Percentiles rank a stretch among this genome's conserved stretches.
Evolutionary conservation across 176 grass and related monocot species (phyloP).

Genomic region (Alloteropsis semialata): DNA sequence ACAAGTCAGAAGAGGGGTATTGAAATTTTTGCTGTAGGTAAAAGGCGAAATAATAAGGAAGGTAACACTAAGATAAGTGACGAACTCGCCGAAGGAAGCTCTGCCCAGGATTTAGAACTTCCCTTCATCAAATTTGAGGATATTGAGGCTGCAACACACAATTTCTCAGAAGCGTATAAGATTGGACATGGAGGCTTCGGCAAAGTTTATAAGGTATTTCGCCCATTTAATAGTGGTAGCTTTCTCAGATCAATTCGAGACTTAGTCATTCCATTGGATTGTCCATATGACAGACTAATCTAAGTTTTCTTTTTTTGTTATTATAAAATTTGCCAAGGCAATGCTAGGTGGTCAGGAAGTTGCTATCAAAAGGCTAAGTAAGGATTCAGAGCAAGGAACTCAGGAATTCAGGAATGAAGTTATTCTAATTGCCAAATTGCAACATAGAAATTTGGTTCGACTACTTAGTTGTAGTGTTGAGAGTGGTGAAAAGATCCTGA

Average conservation of each 20-base stretch:
- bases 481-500: conserved; percentile 37
- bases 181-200: conserved; percentile 51
- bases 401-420: conserved; percentile 33
- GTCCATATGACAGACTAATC: neutral
- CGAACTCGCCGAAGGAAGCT: neutral
- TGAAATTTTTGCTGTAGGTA: neutral
- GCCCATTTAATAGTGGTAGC: neutral
- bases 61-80: neutral
- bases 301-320: neutral
- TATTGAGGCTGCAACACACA: neutral
- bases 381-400: conserved; percentile 34
- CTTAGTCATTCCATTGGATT: neutral
- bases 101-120: conserved; percentile 1
- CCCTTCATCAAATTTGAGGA: conserved; percentile 32
- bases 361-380: conserved; percentile 46
- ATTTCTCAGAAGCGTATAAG: conserved; percentile 19
- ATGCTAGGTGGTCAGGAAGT: conserved; percentile 31
- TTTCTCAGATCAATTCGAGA: neutral
- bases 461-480: conserved; percentile 31
- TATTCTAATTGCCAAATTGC: conserved; percentile 32
- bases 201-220: conserved; percentile 52
- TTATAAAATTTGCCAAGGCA: neutral
- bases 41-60: neutral
- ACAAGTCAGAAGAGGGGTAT: neutral
- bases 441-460: conserved; percentile 29